These are phyloP conservation scores for Naegleria lovaniensis DNA, from an alignment of 208 protist species.

Conservation along the genomic window DNA sequence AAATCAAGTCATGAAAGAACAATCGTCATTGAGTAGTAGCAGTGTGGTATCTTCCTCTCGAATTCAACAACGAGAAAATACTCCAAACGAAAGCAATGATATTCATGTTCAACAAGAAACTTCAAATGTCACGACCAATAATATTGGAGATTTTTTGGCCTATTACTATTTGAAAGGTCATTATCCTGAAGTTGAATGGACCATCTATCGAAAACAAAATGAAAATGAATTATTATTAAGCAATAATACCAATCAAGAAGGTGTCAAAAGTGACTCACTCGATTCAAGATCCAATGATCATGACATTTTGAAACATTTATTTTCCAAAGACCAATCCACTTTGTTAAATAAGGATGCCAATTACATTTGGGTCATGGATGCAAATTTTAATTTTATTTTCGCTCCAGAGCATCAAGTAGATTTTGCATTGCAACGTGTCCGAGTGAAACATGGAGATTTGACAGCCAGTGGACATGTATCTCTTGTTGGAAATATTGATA, in stretches of 20 bases:
- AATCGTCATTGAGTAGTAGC: not conserved
- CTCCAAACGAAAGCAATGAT: not conserved
- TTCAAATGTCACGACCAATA: not conserved
- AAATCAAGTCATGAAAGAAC: not conserved
- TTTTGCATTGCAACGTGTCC: not conserved
- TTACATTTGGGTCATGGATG: slow-evolving; percentile 16
- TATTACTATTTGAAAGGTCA: not conserved
- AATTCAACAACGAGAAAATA: too few relatives aligned
- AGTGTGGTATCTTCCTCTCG: not conserved
- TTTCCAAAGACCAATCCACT: not conserved
- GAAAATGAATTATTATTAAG: too few relatives aligned
- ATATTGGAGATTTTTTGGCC: not conserved
- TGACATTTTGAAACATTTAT: not conserved
- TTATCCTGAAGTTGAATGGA: not conserved
- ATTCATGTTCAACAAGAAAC: not conserved
- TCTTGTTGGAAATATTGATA: not conserved
- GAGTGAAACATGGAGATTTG: slow-evolving; percentile 20
- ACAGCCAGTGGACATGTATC: not conserved
- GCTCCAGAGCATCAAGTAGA: not conserved
- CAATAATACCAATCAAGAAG: too few relatives aligned
- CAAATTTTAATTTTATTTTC: slow-evolving; percentile 5
- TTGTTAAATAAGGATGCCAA: not conserved
- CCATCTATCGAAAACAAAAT: too few relatives aligned
- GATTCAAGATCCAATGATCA: not conserved
- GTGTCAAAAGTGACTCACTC: too few relatives aligned